phyloP scores from a whole-genome alignment of 1,284 basidiomycete genomes.

The Cutaneotrichosporon mucoides region DNA sequence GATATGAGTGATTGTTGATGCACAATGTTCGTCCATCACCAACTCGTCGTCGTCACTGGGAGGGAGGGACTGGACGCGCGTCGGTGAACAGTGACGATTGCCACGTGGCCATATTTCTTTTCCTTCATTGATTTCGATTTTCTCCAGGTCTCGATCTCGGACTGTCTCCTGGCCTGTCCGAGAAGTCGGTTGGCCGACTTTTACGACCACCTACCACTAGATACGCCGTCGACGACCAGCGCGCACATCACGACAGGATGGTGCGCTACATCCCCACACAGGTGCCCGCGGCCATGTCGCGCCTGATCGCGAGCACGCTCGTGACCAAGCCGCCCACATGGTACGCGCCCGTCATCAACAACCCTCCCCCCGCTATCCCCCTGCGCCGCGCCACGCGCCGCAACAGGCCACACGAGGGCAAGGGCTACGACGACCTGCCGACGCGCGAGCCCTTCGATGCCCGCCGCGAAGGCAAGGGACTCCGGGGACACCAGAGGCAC shows the following conservation, averaged over 20 bases:
- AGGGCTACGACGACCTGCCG: slow-evolving; percentile 22
- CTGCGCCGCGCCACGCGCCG: slow-evolving; percentile 64
- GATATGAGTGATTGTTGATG: slow-evolving; percentile 1
- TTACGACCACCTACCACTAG: background rate
- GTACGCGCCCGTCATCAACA: slow-evolving; percentile 77
- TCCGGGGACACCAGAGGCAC: slow-evolving; percentile 27
- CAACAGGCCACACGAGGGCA: slow-evolving; percentile 38
- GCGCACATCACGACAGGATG: slow-evolving; percentile 53
- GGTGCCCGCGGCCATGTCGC: slow-evolving; percentile 81
- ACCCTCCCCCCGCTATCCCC: slow-evolving; percentile 82
- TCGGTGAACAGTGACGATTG: background rate
- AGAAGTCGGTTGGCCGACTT: slow-evolving; percentile 16
- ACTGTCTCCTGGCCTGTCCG: background rate
- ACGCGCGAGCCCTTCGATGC: background rate
- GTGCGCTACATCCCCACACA: slow-evolving; percentile 78
- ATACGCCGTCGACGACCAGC: too few relatives aligned
- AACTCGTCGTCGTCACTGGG: too few relatives aligned
- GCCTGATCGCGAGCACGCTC: slow-evolving; percentile 69
- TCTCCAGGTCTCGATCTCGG: background rate
- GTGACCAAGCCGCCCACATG: slow-evolving; percentile 71
- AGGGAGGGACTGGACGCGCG: slow-evolving; percentile 8
- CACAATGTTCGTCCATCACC: too few relatives aligned
- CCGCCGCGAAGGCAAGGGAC: slow-evolving; percentile 1
- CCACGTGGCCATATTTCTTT: slow-evolving; percentile 13
- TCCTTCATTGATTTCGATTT: slow-evolving; percentile 3